A percentile compares a stretch with the other conserved stretches of the same genome.
Conservation (phyloP, 805 yeast species). For the Monosporozyma yasuniensis region DNA sequence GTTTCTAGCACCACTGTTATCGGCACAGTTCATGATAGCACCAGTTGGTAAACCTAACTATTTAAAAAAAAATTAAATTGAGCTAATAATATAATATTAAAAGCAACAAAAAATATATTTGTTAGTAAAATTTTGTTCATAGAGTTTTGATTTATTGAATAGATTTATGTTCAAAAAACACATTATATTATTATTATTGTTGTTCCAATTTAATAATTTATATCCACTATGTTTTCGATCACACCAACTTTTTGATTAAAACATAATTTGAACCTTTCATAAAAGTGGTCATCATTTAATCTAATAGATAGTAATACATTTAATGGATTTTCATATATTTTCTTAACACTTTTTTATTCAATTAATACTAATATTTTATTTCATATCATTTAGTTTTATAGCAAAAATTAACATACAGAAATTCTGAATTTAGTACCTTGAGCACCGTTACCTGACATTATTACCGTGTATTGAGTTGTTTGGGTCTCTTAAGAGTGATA, state of each 20-base stretch:
- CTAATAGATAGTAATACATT: too few species aligned
- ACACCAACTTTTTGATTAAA: too few species aligned
- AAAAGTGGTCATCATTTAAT: too few species aligned
- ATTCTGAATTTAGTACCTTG: conserved; percentile 99
- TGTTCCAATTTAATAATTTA: too few species aligned
- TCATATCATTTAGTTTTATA: too few species aligned
- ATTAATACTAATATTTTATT: not conserved
- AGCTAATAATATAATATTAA: not conserved
- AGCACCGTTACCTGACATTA: conserved; percentile 89
- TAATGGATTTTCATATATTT: too few species aligned
- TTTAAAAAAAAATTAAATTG: conserved; percentile 11
- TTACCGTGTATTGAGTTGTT: conserved; percentile 24
- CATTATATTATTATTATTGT: not conserved
- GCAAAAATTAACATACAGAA: conserved; percentile 76
- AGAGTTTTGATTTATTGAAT: not conserved
- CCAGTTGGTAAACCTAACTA: conserved; percentile 99
- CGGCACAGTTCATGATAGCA: conserved; percentile 99
- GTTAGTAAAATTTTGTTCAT: not conserved
- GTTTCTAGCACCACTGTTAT: conserved; percentile 99
- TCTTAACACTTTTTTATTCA: too few species aligned
- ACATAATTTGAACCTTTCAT: too few species aligned
- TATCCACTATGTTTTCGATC: too few species aligned
- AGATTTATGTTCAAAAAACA: not conserved
- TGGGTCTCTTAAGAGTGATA: conserved; percentile 2
- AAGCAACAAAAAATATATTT: not conserved